A percentile compares a stretch with the other conserved stretches of the same genome.
Evolutionary conservation across 331 rosid species (phyloP).

Genomic region (Acacia pycnantha): DNA sequence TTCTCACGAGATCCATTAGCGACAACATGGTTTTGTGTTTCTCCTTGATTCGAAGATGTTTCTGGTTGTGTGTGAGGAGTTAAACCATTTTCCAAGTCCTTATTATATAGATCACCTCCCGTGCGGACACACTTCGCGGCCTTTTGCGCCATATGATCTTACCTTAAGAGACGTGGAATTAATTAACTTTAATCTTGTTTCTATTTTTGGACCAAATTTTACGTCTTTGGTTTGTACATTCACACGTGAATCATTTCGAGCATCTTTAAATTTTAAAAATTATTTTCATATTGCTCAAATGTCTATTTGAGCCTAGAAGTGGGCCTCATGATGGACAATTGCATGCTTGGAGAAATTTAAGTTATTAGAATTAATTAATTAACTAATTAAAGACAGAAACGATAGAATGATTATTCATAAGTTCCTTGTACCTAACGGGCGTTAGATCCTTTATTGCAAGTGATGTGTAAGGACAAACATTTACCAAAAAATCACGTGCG

Average conservation of each 20-base stretch:
- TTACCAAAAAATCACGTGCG: not conserved
- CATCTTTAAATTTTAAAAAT: not conserved
- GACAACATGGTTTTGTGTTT: conserved; percentile 24
- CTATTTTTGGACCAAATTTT: not conserved
- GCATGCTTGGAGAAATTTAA: not conserved
- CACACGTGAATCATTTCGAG: not conserved
- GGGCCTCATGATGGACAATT: not conserved
- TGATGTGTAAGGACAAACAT: too few relatives aligned
- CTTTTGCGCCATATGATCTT: not conserved
- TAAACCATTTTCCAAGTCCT: not conserved
- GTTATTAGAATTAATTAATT: not conserved
- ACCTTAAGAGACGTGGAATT: not conserved
- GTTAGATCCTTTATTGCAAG: too few relatives aligned
- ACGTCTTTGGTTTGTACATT: too few relatives aligned
- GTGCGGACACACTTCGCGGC: not conserved
- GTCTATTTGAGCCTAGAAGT: not conserved
- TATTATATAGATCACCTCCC: not conserved
- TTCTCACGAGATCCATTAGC: conserved; percentile 28
- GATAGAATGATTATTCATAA: not conserved
- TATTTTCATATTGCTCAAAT: not conserved
- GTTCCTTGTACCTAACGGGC: too few relatives aligned
- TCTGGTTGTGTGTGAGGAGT: not conserved
- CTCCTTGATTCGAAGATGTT: not conserved
- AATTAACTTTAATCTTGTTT: not conserved
- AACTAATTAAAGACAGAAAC: not conserved